Evolutionary conservation across 441 rosid species (phyloP), one percentile per base, ranked within the genome.

Genomic region (Erodium moschatum): DNA sequence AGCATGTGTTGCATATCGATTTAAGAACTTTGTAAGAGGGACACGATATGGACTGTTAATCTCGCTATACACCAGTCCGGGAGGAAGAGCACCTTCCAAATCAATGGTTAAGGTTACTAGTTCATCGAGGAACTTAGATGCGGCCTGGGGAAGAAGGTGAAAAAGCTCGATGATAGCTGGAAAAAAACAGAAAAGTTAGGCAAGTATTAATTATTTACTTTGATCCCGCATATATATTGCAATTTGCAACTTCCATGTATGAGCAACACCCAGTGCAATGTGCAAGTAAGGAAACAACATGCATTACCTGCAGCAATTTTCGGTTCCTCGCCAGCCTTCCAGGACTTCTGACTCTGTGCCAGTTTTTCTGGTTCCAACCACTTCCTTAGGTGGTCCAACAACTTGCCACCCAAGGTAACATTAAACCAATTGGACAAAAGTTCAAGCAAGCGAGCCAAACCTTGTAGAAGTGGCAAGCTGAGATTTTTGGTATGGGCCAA

Each of bases 291-390:
- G 18, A 70, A 66, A 74, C n/a, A 69, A 38, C 9, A 40, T 69
- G 67, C 48, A 70, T 74, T 85, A 92, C 99, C 99, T 42, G 98
- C 93, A 63, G 99, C 99, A 65, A 95, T 92, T 85, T 95, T 95
- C 9, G 98, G 97, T 86, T 95, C 99, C 84, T 95, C 99, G 64
- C 99, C 99, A 74, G 90, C 81, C 80, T 95, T 95, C 98, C 99
- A 92, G 78, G 92, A 85, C 80, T 95, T 95, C 80, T 81, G 85
- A 76, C 85, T 89, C 84, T 87, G 96, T 61, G 92, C 89, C 74
- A 95, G 99, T 83, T 89, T 95, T 75, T 95, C 99, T 64, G 98
- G 99, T 77, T 92, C 98, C 81, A 95, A 80, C 99, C 99, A 95
- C 82, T 92, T 92, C 83, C 86, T 92, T 50, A 95, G 97, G 83